Base-by-base conservation (phyloP, 2,329 filamentous ascomycete species). In the Colletotrichum costaricense region DNA sequence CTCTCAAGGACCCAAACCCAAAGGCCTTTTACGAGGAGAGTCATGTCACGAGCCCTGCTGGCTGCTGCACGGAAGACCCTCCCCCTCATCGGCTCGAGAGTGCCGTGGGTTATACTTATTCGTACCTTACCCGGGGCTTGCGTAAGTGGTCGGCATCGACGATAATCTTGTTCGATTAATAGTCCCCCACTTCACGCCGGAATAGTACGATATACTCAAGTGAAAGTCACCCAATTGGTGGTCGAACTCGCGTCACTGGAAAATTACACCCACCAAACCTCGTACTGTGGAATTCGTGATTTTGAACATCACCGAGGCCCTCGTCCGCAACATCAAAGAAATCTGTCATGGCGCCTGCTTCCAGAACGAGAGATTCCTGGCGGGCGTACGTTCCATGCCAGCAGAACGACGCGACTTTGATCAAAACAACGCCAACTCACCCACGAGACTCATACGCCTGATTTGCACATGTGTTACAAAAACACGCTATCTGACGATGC, bases 141-240 rank as follows among this genome's bases (percentile, higher is more conserved):
- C 65, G 58, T 54, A 59, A 60, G 22, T 54, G 54, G 5, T 49
- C 46, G 46, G 33, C 24, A 59, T 46, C 22, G n/a, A 30, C 65
- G 42, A 65, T 26, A 49, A 24, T 38, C 60, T 22, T 65, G 16
- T 63, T n/a, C 28, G n/a, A 19, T 30, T 42, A 54, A 16, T 24
- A 42, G 14, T 42, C 64, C 46, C 60, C 67, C 70, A 70, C 67
- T 65, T 70, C 49, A 64, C 67, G 56, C 65, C 19, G 42, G n/a
- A 49, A 49, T 9, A 19, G 19, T n/a, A 49, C 19, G 16, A 49
- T 54, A 58, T 35, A 26, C 26, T 57, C 38, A 8, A 42, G 38
- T 42, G 38, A 16, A 42, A 52, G n/a, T 55, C 30, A 38, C 49
- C 33, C 42, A 42, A 19, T 24, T 58, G 19, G 24, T 26, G 19